Conservation (phyloP, 106 monocot species). For the Iris macrosiphon region DNA sequence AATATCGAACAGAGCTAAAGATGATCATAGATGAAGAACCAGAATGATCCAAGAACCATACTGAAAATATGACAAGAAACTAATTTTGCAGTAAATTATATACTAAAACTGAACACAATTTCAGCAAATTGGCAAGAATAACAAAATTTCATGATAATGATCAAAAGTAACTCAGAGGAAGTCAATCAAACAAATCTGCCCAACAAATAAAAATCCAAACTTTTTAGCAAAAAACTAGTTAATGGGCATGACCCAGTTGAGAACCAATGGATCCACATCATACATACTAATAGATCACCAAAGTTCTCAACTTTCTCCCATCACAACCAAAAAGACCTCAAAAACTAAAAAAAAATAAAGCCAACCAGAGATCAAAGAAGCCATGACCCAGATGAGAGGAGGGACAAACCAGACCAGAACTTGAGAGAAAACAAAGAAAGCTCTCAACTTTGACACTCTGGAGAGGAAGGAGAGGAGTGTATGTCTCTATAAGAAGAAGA, state of each 20-base stretch:
- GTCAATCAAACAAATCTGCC: background rate
- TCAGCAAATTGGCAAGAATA: no score
- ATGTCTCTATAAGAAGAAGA: background rate
- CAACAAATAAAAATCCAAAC: background rate
- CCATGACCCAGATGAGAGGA: background rate
- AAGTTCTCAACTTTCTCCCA: background rate
- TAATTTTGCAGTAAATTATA: no score
- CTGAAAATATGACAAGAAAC: no score
- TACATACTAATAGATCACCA: background rate
- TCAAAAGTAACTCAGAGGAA: no score
- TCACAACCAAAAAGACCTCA: no score
- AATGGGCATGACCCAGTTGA: no score
- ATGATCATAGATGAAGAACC: no score
- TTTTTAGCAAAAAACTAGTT: background rate
- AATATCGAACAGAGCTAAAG: no score
- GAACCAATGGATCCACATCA: no score
- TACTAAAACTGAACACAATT: no score
- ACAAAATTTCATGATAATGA: no score
- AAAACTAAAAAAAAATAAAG: background rate
- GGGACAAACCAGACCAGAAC: background rate
- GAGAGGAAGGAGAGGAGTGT: background rate
- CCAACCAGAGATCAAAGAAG: background rate
- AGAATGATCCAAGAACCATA: no score
- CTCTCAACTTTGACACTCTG: conserved; percentile 5
- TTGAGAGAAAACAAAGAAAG: background rate